Conservation (phyloP, 768 basidiomycete species). For the Leccinum rimulosum region DNA sequence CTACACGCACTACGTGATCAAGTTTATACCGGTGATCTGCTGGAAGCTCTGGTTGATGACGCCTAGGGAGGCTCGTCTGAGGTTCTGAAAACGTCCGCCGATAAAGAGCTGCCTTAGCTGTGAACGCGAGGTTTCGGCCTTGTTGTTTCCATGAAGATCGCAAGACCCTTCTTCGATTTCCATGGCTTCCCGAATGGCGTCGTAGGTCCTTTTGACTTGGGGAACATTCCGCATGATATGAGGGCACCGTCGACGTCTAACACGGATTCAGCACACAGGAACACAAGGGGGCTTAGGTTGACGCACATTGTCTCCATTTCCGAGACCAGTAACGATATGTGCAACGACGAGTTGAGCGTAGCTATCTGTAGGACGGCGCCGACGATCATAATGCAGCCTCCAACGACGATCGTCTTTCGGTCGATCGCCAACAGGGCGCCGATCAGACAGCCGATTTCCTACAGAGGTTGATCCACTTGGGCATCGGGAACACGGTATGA, state of each 20-base stretch:
- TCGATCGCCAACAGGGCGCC: conserved; percentile 60
- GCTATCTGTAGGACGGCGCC: conserved; percentile 49
- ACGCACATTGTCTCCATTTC: conserved; percentile 60
- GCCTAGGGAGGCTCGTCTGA: too few relatives aligned
- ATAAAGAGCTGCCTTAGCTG: conserved; percentile 54
- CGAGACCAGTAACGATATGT: conserved; percentile 58
- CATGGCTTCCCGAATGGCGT: conserved; percentile 53
- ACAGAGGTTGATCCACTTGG: not conserved
- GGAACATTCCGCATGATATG: conserved; percentile 65
- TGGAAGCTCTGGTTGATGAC: too few relatives aligned
- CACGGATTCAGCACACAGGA: not conserved
- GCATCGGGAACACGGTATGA: not conserved
- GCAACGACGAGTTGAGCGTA: conserved; percentile 64
- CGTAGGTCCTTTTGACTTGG: conserved; percentile 52
- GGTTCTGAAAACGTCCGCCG: conserved; percentile 54
- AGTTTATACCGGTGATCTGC: too few relatives aligned
- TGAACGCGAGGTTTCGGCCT: conserved; percentile 7
- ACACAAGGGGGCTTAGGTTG: not conserved
- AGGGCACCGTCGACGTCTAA: conserved; percentile 48
- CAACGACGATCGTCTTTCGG: conserved; percentile 54
- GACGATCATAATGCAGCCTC: conserved; percentile 57
- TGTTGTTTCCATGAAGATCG: not conserved
- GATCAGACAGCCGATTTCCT: conserved; percentile 65
- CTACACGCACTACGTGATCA: too few relatives aligned
- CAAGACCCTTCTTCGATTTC: conserved; percentile 36